Base-by-base conservation (phyloP, 768 basidiomycete genomes). In the Mycena galopus region DNA sequence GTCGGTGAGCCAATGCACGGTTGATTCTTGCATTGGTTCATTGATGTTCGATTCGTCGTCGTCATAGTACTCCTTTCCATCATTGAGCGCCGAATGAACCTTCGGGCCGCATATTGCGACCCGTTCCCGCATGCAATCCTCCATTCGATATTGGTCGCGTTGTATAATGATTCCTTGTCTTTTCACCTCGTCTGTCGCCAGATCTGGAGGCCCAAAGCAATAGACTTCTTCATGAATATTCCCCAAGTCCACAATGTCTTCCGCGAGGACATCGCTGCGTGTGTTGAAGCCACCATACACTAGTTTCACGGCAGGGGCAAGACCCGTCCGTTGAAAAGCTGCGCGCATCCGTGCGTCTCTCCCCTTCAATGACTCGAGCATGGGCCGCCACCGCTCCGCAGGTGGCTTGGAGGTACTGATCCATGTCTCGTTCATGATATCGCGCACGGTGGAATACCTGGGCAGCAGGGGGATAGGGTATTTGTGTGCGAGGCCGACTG, bases 401-500 rank as follows among this genome's bases (percentile, higher is more conserved):
- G 55, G 19, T 17, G 55, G 17, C 6, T 30, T 19, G 16, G 29
- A 19, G 19, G 17, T 56, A 17, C 30, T 10, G 12, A 32, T 37
- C 35, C n/a, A n/a, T n/a, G n/a, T n/a, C n/a, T n/a, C n/a, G n/a
- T n/a, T n/a, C n/a, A n/a, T n/a, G n/a, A n/a, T n/a, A n/a, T n/a
- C n/a, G n/a, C n/a, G n/a, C n/a, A n/a, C n/a, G n/a, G n/a, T n/a
- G n/a, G n/a, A n/a, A 32, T 5, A 10, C 32, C 19, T 63, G 10
- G 42, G 61, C 23, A 19, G 65, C 39, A n/a, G 55, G 17, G 42
- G 59, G 14, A 83, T 67, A 0, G 83, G 81, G 59, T 87, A 86
- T 21, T 76, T 65, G 65, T 84, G 79, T 4, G 73, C 67, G 11
- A 86, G 78, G 0, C 82, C 82, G 42, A 82, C 83, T 2, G 81